These are phyloP conservation scores for Eucalyptus fibrosa DNA, from an alignment of 345 rosid genomes.

Conservation along the genomic window DNA sequence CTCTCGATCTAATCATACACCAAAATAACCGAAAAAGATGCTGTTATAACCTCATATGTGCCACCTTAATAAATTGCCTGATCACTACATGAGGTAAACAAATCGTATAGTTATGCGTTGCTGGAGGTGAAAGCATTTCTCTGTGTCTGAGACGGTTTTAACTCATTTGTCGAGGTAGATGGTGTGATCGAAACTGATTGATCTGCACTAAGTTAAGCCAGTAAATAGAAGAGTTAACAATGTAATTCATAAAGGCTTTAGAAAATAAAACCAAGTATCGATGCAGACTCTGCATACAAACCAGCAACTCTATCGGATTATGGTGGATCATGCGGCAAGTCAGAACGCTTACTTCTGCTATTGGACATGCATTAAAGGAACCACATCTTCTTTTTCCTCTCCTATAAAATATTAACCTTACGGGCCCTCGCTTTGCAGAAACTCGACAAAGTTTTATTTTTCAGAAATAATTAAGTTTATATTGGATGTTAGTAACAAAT, in stretches of 20 bases:
- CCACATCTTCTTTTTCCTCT: neutral
- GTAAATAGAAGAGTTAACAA: neutral
- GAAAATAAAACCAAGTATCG: neutral
- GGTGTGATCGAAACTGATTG: neutral
- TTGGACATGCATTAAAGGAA: neutral
- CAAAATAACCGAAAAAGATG: neutral
- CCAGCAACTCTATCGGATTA: neutral
- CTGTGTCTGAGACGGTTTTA: neutral
- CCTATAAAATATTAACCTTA: neutral
- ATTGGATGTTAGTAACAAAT: neutral
- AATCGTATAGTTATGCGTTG: neutral
- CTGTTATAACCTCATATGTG: neutral
- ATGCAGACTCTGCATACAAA: neutral
- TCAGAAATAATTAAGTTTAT: neutral
- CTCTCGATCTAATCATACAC: neutral
- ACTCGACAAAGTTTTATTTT: neutral
- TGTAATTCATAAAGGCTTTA: neutral
- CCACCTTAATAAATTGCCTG: neutral
- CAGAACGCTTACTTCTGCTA: neutral
- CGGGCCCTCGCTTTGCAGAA: neutral
- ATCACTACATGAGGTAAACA: neutral
- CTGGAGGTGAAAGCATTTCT: neutral
- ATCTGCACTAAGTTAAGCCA: neutral
- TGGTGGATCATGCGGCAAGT: neutral
- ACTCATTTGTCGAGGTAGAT: neutral